phyloP scores from a whole-genome alignment of 2,329 filamentous ascomycete genomes.

The Fusarium luffae region DNA sequence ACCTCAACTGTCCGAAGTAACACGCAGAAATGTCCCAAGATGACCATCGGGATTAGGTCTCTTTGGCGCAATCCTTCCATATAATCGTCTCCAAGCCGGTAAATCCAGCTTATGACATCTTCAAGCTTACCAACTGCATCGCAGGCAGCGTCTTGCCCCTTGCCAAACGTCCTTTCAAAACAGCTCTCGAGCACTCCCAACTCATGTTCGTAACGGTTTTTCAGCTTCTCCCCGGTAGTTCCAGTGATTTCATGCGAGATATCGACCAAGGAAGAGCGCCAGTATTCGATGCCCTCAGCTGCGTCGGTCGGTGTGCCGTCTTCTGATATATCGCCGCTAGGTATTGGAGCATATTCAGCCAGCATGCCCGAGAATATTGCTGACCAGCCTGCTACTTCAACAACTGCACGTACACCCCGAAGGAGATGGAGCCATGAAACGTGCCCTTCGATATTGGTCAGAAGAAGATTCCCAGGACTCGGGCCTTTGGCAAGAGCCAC shows the following conservation, averaged over 20 bases:
- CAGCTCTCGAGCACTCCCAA: neutral
- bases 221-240: neutral
- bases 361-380: neutral
- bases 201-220: neutral
- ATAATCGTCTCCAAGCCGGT: neutral
- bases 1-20: neutral
- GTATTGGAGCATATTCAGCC: neutral
- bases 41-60: neutral
- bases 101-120: neutral
- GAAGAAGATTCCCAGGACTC: neutral
- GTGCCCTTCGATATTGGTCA: neutral
- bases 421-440: neutral
- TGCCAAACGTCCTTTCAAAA: neutral
- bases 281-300: neutral
- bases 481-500: neutral
- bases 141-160: neutral
- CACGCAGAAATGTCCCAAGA: neutral
- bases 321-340: neutral
- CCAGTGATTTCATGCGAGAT: neutral
- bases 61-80: neutral
- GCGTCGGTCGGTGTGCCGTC: neutral
- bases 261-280: neutral
- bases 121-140: neutral
- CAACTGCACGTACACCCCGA: neutral
- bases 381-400: neutral